These are phyloP conservation scores for Cavenderia fasciculata DNA, from an alignment of 78 protist species.

Conservation along the genomic window DNA sequence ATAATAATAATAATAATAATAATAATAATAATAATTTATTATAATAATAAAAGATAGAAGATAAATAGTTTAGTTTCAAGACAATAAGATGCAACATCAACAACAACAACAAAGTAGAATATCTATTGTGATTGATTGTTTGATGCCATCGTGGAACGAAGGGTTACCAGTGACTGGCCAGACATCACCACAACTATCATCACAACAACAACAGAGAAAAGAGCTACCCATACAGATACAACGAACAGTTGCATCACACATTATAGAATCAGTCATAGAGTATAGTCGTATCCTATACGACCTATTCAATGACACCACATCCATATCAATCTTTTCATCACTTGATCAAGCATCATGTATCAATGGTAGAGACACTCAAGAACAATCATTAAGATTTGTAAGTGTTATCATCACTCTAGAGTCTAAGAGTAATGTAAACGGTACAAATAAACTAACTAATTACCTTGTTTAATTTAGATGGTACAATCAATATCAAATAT, in stretches of 20 bases:
- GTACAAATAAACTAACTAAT: not conserved
- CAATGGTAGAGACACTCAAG: not conserved
- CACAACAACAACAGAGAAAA: not conserved
- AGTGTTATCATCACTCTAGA: not conserved
- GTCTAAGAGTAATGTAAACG: not conserved
- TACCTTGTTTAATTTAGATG: not conserved
- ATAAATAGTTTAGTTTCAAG: too few species aligned
- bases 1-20: too few species aligned
- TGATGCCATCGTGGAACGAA: constrained; percentile 27
- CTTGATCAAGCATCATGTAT: not conserved
- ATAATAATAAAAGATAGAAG: too few species aligned
- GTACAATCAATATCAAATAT: not conserved
- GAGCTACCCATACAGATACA: not conserved
- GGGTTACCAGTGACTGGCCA: not conserved
- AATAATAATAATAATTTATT: too few species aligned
- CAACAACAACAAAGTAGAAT: not conserved
- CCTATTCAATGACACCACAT: constrained; percentile 9
- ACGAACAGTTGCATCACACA: constrained; percentile 22
- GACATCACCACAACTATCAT: not conserved
- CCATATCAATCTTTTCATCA: constrained; percentile 21
- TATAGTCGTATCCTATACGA: constrained; percentile 46
- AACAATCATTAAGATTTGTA: constrained; percentile 55
- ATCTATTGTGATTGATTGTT: constrained; percentile 27
- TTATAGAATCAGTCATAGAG: constrained; percentile 32
- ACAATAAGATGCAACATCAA: too few species aligned